These are phyloP conservation scores for Gynochthodes officinalis DNA, from an alignment of 257 asterid genomes.

Conservation along the genomic window DNA sequence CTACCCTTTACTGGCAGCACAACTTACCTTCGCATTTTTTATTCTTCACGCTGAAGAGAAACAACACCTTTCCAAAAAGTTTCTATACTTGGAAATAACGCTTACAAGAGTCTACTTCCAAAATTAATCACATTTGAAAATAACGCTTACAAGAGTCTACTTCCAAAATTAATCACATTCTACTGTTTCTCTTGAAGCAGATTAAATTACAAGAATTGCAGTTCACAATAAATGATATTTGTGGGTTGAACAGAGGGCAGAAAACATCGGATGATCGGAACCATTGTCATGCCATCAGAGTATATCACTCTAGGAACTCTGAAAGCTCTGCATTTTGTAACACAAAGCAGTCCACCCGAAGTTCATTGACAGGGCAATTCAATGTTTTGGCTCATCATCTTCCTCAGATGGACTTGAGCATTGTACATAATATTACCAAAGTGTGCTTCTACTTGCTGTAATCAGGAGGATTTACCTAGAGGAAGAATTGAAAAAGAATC, in stretches of 20 bases:
- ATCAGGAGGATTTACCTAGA: constrained; percentile 21
- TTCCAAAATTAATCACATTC: background rate
- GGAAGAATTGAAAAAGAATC: background rate
- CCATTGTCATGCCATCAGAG: background rate
- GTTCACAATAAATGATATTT: background rate
- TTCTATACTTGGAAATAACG: background rate
- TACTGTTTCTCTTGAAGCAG: background rate
- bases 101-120: background rate
- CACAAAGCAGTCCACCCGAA: background rate
- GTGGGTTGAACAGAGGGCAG: background rate
- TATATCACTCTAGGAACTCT: background rate
- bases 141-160: background rate
- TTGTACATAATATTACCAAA: background rate
- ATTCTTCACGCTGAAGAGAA: too few relatives aligned
- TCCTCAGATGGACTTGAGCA: background rate
- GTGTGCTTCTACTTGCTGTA: constrained; percentile 8
- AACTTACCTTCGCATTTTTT: too few relatives aligned
- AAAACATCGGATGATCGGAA: background rate
- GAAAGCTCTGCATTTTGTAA: background rate
- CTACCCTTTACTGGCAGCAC: too few relatives aligned
- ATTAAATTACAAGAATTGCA: background rate
- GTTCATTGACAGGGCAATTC: background rate
- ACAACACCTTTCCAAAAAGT: background rate
- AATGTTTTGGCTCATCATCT: background rate
- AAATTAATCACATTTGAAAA: background rate